Conservation (phyloP, 2,329 filamentous ascomycete species). For the Amesomyces nigricolor region DNA sequence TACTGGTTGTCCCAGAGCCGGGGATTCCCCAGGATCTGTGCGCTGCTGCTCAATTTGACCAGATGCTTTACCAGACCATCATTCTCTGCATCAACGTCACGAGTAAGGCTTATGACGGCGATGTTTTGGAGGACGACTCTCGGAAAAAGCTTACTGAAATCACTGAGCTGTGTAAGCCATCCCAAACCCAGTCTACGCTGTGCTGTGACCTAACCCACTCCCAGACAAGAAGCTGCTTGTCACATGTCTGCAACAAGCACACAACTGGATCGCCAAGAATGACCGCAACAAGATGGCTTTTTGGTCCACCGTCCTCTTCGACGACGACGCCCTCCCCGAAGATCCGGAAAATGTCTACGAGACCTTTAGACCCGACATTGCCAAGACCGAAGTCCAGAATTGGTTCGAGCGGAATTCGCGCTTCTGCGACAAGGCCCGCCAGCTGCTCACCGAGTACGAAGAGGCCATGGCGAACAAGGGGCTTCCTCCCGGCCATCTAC, state of each 20-base stretch:
- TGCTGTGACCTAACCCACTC: slow-evolving; percentile 13
- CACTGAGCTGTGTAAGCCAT: slow-evolving; percentile 54
- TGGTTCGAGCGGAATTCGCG: slow-evolving; percentile 58
- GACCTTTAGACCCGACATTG: slow-evolving; percentile 50
- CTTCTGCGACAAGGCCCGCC: slow-evolving; percentile 51
- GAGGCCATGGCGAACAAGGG: slow-evolving; percentile 39
- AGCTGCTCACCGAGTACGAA: slow-evolving; percentile 51
- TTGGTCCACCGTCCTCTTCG: slow-evolving; percentile 61
- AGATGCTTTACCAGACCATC: slow-evolving; percentile 61
- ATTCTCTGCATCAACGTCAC: slow-evolving; percentile 62
- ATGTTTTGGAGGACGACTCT: slow-evolving; percentile 54
- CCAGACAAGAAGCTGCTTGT: slow-evolving; percentile 61
- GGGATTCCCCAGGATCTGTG: slow-evolving; percentile 62
- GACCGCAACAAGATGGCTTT: slow-evolving; percentile 66
- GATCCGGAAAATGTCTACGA: slow-evolving; percentile 50
- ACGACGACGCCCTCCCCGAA: slow-evolving; percentile 46
- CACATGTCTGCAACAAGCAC: slow-evolving; percentile 59
- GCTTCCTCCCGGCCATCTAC: slow-evolving; percentile 45
- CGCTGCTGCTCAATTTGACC: slow-evolving; percentile 58
- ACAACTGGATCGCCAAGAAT: slow-evolving; percentile 65
- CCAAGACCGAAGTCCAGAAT: slow-evolving; percentile 56
- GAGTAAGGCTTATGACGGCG: slow-evolving; percentile 61
- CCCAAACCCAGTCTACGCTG: background rate
- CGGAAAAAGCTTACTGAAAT: slow-evolving; percentile 56
- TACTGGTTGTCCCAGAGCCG: slow-evolving; percentile 59